A percentile compares a stretch with the other conserved stretches of the same genome.
Evolutionary conservation across 75 land plant genomes (phyloP).

Genomic region (Azolla pinnata): DNA sequence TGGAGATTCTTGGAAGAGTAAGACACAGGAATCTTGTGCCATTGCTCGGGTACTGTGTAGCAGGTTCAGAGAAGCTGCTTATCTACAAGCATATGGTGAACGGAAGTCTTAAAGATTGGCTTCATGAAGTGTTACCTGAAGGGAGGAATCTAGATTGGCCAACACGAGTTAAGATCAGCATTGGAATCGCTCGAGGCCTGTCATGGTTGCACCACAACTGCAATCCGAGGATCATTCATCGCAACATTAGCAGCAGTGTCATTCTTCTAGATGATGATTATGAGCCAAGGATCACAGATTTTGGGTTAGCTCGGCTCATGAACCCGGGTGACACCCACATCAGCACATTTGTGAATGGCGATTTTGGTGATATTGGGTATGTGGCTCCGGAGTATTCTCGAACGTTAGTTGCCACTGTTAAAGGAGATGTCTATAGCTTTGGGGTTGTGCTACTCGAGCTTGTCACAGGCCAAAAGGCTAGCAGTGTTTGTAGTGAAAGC

Average conservation of each 20-base stretch:
- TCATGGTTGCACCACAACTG: constrained; percentile 96
- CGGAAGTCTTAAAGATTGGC: constrained; percentile 46
- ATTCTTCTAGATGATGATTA: constrained; percentile 69
- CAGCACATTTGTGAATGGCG: constrained; percentile 88
- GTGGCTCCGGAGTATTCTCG: constrained; percentile 90
- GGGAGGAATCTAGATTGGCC: constrained; percentile 51
- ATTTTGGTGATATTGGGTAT: constrained; percentile 84
- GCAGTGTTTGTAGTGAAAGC: constrained; percentile 41
- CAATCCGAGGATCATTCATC: constrained; percentile 85
- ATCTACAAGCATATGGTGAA: constrained; percentile 76
- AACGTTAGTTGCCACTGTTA: constrained; percentile 71
- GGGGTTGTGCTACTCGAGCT: constrained; percentile 86
- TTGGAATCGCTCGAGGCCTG: constrained; percentile 75
- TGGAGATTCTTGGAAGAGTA: constrained; percentile 60
- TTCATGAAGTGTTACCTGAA: constrained; percentile 31
- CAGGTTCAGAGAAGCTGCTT: constrained; percentile 65
- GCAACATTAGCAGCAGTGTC: constrained; percentile 75
- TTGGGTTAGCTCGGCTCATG: constrained; percentile 90
- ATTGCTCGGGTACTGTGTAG: constrained; percentile 70
- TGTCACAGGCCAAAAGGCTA: constrained; percentile 66
- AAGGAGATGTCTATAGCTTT: constrained; percentile 94
- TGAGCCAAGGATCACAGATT: constrained; percentile 83
- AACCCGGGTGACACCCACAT: constrained; percentile 80
- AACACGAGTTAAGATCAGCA: constrained; percentile 60
- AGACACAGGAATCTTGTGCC: constrained; percentile 72